Evolutionary conservation across 2,329 filamentous ascomycete genomes (phyloP).

Genomic region (Aspergillus fumigatus): DNA sequence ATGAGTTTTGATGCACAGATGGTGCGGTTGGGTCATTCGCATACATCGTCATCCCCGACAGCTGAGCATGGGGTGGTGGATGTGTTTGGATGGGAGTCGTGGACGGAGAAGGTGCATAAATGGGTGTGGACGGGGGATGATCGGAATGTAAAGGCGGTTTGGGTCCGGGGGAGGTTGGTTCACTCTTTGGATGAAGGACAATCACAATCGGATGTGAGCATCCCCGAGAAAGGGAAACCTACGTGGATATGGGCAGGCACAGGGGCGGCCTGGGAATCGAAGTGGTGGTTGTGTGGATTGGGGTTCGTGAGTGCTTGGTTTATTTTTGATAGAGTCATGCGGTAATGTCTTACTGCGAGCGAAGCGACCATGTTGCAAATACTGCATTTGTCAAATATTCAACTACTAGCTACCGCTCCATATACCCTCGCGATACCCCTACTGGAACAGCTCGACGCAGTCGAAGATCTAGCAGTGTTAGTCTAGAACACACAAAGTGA

Average conservation of each 20-base stretch:
- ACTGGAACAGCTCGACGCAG: slow-evolving; percentile 29
- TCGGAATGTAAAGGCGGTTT: slow-evolving; percentile 80
- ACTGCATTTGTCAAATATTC: background rate
- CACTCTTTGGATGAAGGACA: slow-evolving; percentile 43
- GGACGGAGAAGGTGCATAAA: slow-evolving; percentile 81
- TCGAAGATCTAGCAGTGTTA: slow-evolving; percentile 23
- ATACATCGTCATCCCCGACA: too few relatives aligned
- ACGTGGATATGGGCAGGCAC: background rate
- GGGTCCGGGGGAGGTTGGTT: slow-evolving; percentile 80
- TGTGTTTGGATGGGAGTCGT: slow-evolving; percentile 86
- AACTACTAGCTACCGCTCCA: background rate
- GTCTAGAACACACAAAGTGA: background rate
- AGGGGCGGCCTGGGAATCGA: background rate
- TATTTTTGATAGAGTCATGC: slow-evolving; percentile 2
- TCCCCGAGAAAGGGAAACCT: background rate
- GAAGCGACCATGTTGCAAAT: too few relatives aligned
- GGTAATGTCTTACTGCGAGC: background rate
- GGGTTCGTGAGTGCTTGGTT: slow-evolving; percentile 1
- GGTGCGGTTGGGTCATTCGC: slow-evolving; percentile 51
- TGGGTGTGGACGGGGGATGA: slow-evolving; percentile 96
- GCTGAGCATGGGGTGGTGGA: slow-evolving; percentile 64
- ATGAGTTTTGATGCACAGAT: slow-evolving; percentile 92
- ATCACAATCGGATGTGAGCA: background rate
- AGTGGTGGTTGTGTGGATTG: slow-evolving; percentile 2
- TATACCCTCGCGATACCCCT: background rate